Evolutionary conservation across 306 rosid genomes (phyloP), one percentile per base, ranked within the genome.

Genomic region (Dryas drummondii): DNA sequence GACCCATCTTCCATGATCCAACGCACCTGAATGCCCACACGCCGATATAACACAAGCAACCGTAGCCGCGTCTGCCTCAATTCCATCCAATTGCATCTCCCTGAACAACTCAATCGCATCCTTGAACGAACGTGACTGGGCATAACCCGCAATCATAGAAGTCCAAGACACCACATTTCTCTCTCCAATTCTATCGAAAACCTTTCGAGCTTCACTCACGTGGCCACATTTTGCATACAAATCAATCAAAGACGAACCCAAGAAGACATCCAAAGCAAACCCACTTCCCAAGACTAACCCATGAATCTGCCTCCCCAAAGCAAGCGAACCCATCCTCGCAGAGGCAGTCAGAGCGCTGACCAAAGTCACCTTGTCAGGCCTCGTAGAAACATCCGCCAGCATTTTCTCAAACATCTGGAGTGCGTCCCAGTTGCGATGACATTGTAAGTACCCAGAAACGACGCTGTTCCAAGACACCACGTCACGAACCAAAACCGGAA

Each of bases 111-210:
- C 70, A 70, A 61, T 70, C 9, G 76, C 56, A 3, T 51, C 76
- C 63, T 78, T 78, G 47, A 60, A 60, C 16, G 9, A 60, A 44
- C 61, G 17, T 1, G 71, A 70, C 26, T 70, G 75, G 17, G 74
- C 26, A 70, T 61, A 70, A 52, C 81, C 57, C 1, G 55, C 71
- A 0, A 78, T 52, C 70, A 61, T 69, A 27, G 66, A 78, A 59
- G 81, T 78, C 76, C 81, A 78, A 41, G 70, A 68, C 74, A 76
- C 79, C 19, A 77, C 76, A 51, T 77, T 77, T 77, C 47, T 59
- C 7, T 60, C 15, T 3, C 11, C 19, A 70, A 70, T 70, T 61
- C 71, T 61, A 26, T 78, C 81, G 40, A 78, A 70, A 14, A 70
- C 65, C 56, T 60, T 76, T 51, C 56, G 15, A 3, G 81, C 64